A percentile compares a stretch with the other conserved stretches of the same genome.
phyloP scores from a whole-genome alignment of 2,329 filamentous ascomycete species.

The Geosmithia morbida region DNA sequence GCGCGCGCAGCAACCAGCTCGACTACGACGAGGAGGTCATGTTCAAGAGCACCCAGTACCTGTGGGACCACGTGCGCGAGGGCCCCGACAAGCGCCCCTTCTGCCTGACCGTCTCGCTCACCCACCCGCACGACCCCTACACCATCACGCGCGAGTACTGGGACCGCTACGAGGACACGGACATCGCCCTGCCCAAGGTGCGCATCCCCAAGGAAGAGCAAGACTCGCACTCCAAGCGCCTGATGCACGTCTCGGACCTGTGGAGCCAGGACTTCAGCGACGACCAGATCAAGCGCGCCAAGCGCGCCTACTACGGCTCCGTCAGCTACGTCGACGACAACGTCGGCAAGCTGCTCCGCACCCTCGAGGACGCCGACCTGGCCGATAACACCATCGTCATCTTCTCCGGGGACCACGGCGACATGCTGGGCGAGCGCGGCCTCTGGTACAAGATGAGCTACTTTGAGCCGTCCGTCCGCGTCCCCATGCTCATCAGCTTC shows the following conservation, averaged over 20 bases:
- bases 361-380: conserved; percentile 65
- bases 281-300: conserved; percentile 73
- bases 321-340: conserved; percentile 92
- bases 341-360: conserved; percentile 66
- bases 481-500: conserved; percentile 74
- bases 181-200: conserved; percentile 71
- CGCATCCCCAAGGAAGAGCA: conserved; percentile 67
- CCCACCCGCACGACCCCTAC: conserved; percentile 90
- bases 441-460: conserved; percentile 98
- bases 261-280: conserved; percentile 73
- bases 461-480: conserved; percentile 81
- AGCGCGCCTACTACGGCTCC: conserved; percentile 82
- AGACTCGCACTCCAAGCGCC: conserved; percentile 74
- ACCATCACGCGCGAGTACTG: conserved; percentile 89
- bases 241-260: conserved; percentile 76
- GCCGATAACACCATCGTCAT: conserved; percentile 80
- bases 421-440: conserved; percentile 87
- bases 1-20: conserved; percentile 83
- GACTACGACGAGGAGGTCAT: conserved; percentile 96
- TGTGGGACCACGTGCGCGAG: conserved; percentile 82
- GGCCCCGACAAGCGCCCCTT: conserved; percentile 63
- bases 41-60: conserved; percentile 76
- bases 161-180: conserved; percentile 80
- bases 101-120: conserved; percentile 80
- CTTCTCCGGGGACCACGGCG: conserved; percentile 87